Evolutionary conservation across 306 rosid species (phyloP), one percentile per base, ranked within the genome.

Genomic region (Hippophae rhamnoides): DNA sequence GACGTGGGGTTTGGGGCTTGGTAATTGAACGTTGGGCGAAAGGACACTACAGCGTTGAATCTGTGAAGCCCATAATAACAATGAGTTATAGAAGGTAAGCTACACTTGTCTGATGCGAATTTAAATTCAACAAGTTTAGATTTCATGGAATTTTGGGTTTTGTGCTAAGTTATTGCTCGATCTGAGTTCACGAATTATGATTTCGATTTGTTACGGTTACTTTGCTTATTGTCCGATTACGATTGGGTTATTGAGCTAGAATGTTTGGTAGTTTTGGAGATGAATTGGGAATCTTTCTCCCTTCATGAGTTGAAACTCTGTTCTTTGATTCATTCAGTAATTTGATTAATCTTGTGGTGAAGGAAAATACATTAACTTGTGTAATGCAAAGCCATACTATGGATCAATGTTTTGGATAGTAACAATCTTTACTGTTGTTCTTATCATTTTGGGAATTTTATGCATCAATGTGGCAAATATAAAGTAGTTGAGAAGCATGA

Each of bases 61-160:
- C 70, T 53, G 61, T 40, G 43, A 13, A 65, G 58, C 67, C 18
- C 41, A 23, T 38, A 25, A 47, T 31, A 31, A 18, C 62, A 18
- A 87, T 90, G 98, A 90, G 76, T 73, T 78, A 90, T 82, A 70
- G 98, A 87, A 90, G 98, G 98, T 90, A 65, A 43, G 43, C 11
- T 38, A 23, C 12, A 5, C 52, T 13, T 13, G 18, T 66, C 38
- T 31, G 38, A 31, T 31, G 38, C 38, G 5, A 2, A 31, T 31
- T 49, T 49, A 9, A 2, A 7, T 6, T 53, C 14, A 63, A 43
- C 45, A 40, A 57, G 67, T 67, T 59, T 23, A 56, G 23, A 14
- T 18, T 38, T 61, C 41, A 23, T 18, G 7, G 7, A 8, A 7
- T 41, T 53, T 51, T 14, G 6, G 46, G 8, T 8, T 61, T 42